These are phyloP conservation scores for Carex kokanica DNA, from an alignment of 176 grass and related monocot genomes.

Conservation along the genomic window DNA sequence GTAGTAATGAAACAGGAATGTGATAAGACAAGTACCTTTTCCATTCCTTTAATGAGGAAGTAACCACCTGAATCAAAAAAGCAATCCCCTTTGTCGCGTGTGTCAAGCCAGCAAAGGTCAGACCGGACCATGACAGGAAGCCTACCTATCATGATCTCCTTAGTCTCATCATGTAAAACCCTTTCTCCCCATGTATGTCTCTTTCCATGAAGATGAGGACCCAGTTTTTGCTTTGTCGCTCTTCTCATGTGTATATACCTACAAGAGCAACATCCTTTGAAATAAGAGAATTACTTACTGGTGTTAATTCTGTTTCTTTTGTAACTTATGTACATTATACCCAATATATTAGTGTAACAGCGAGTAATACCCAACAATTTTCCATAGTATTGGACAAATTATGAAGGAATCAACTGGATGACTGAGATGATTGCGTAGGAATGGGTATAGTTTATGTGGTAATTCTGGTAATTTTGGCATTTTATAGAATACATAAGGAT, in stretches of 20 bases:
- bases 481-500: not conserved
- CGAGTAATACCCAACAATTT: not conserved
- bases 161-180: conserved; percentile 45
- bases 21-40: conserved; percentile 68
- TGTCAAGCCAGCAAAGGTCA: conserved; percentile 72
- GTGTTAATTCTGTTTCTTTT: not conserved
- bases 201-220: conserved; percentile 38
- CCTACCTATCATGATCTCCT: conserved; percentile 48
- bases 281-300: not conserved
- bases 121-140: conserved; percentile 90
- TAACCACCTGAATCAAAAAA: conserved; percentile 89
- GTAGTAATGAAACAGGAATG: conserved; percentile 5
- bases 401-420: too few relatives aligned
- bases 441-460: too few relatives aligned
- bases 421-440: too few relatives aligned
- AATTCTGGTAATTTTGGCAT: too few relatives aligned
- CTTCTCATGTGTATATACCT: conserved; percentile 81
- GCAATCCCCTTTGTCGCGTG: conserved; percentile 62
- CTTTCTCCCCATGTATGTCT: conserved; percentile 47
- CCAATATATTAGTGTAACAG: not conserved
- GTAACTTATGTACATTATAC: not conserved
- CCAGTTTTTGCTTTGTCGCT: conserved; percentile 78
- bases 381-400: not conserved
- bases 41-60: conserved; percentile 98
- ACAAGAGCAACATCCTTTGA: conserved; percentile 33